Evolutionary conservation across 495 filamentous ascomycete genomes (phyloP).

Genomic region (Daldinia childiae): DNA sequence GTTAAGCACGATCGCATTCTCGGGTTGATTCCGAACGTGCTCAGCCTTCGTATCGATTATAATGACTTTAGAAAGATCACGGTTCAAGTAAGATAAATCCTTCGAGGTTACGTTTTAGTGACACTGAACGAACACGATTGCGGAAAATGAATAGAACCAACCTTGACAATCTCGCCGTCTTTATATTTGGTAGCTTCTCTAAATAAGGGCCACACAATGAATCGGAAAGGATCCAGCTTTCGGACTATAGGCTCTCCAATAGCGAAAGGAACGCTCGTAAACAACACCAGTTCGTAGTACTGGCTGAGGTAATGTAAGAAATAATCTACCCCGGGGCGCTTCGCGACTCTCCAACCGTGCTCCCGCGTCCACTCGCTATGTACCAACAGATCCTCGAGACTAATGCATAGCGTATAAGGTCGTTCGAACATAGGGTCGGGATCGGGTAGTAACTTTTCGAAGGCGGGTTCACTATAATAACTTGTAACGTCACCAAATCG

Average conservation of each 20-base stretch:
- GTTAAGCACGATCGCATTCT: slow-evolving; percentile 90
- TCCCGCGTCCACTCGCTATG: slow-evolving; percentile 94
- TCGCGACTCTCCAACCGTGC: slow-evolving; percentile 94
- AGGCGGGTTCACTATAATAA: slow-evolving; percentile 97
- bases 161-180: slow-evolving; percentile 96
- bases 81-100: slow-evolving; percentile 96
- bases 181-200: slow-evolving; percentile 94
- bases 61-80: slow-evolving; percentile 91
- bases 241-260: slow-evolving; percentile 86
- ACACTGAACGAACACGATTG: slow-evolving; percentile 2
- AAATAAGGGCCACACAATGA: slow-evolving; percentile 95
- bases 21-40: slow-evolving; percentile 85
- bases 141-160: slow-evolving; percentile 52
- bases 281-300: slow-evolving; percentile 97
- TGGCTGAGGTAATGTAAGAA: slow-evolving; percentile 95
- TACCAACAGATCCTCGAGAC: slow-evolving; percentile 91
- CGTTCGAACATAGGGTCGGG: slow-evolving; percentile 80
- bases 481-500: slow-evolving; percentile 75
- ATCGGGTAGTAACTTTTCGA: slow-evolving; percentile 92
- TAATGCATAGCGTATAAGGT: slow-evolving; percentile 93
- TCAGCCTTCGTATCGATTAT: slow-evolving; percentile 85
- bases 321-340: slow-evolving; percentile 95
- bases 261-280: slow-evolving; percentile 83
- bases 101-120: slow-evolving; percentile 46
- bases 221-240: slow-evolving; percentile 94